Conservation (phyloP, 2,329 filamentous ascomycete species). For the Aureobasidium sp. region DNA sequence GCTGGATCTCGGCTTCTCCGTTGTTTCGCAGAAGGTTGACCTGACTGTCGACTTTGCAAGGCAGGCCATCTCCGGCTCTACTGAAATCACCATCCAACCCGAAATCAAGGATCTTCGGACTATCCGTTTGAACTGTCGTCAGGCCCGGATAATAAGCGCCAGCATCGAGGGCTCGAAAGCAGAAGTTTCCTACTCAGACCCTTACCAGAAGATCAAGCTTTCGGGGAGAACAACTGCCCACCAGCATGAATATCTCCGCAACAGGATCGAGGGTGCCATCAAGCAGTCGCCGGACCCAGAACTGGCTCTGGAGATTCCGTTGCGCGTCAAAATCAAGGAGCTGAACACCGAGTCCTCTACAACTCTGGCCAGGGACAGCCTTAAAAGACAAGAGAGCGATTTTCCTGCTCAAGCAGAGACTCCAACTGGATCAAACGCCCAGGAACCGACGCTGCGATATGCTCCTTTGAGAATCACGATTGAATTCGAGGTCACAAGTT, state of each 20-base stretch:
- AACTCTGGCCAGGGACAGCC: constrained; percentile 33
- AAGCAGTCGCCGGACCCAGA: constrained; percentile 47
- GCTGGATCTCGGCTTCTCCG: constrained; percentile 39
- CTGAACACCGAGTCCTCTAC: constrained; percentile 40
- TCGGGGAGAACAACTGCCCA: constrained; percentile 54
- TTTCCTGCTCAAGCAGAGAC: constrained; percentile 21
- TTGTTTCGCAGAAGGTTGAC: constrained; percentile 80
- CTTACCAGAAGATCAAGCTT: constrained; percentile 57
- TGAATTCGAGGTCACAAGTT: constrained; percentile 66
- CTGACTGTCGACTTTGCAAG: constrained; percentile 80
- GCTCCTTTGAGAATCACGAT: constrained; percentile 58
- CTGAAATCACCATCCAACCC: constrained; percentile 71
- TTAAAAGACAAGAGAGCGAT: constrained; percentile 25
- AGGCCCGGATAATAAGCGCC: constrained; percentile 49
- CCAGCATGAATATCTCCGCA: constrained; percentile 70
- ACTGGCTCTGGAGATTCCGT: constrained; percentile 51
- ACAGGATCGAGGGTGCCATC: constrained; percentile 53
- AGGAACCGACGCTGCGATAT: constrained; percentile 35
- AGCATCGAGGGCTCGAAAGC: constrained; percentile 33
- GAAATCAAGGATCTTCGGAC: constrained; percentile 45
- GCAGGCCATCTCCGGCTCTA: constrained; percentile 66
- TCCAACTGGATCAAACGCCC: constrained; percentile 20
- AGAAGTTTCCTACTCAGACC: constrained; percentile 46
- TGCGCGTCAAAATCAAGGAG: constrained; percentile 53
- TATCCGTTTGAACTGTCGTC: constrained; percentile 54